Conservation (phyloP, 805 yeast genomes). For the Saccharomycopsis babjevae region DNA sequence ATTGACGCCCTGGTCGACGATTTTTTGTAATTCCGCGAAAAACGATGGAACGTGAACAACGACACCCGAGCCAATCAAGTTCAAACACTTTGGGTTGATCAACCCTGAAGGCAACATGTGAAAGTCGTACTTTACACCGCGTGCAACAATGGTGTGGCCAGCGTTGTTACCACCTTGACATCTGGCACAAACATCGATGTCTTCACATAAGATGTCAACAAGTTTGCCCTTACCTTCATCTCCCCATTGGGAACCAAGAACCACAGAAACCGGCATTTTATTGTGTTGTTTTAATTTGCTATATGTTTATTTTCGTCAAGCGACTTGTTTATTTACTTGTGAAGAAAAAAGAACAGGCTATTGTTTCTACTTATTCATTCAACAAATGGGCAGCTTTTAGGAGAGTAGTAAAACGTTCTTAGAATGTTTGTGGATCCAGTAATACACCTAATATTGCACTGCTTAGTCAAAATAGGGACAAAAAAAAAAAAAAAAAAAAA, state of each 20-base stretch:
- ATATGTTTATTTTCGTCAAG: too few relatives aligned
- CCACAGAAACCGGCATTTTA: constrained; percentile 56
- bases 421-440: too few relatives aligned
- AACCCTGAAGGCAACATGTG: constrained; percentile 99
- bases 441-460: background rate
- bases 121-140: constrained; percentile 84
- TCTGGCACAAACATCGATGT: constrained; percentile 93
- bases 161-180: constrained; percentile 99
- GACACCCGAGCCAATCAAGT: constrained; percentile 91
- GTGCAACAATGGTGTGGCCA: constrained; percentile 96
- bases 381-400: background rate
- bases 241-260: constrained; percentile 98
- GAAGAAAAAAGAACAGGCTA: too few relatives aligned
- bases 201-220: constrained; percentile 90
- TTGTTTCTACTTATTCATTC: too few relatives aligned
- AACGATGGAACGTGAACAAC: constrained; percentile 92
- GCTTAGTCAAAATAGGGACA: background rate
- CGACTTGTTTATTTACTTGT: too few relatives aligned
- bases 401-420: too few relatives aligned
- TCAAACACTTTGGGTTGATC: constrained; percentile 83
- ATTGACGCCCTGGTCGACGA: constrained; percentile 71
- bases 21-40: constrained; percentile 72
- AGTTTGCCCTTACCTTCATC: constrained; percentile 99
- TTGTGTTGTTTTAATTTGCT: background rate
- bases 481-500: background rate